Evolutionary conservation across 177 flowering plant genomes (phyloP).

Genomic region (Vitis hybrid): DNA sequence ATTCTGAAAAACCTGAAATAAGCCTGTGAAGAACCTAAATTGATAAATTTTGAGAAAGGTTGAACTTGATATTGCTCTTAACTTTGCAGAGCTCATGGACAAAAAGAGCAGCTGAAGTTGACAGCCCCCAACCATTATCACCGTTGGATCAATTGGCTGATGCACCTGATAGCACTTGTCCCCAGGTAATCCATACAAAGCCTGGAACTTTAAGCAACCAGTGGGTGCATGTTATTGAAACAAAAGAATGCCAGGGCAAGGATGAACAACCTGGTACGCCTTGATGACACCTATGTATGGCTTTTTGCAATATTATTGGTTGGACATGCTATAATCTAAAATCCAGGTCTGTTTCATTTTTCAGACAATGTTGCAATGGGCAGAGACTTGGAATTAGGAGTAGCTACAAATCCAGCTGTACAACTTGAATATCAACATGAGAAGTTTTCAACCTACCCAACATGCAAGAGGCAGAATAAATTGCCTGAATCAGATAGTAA

Average conservation of each 20-base stretch:
- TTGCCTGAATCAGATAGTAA: slow-evolving; percentile 13
- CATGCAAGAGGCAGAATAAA: slow-evolving; percentile 16
- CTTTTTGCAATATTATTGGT: neutral
- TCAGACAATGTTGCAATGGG: slow-evolving; percentile 20
- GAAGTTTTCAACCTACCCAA: slow-evolving; percentile 4
- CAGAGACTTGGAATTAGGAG: slow-evolving; percentile 17
- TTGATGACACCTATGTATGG: neutral
- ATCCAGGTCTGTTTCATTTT: slow-evolving; percentile 1
- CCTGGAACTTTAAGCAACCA: slow-evolving; percentile 19
- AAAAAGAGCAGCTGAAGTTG: slow-evolving; percentile 22
- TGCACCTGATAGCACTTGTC: slow-evolving; percentile 39
- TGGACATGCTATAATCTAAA: neutral
- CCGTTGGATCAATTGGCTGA: slow-evolving; percentile 19
- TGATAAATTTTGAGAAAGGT: neutral
- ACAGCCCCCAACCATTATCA: slow-evolving; percentile 23
- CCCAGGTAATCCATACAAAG: slow-evolving; percentile 28
- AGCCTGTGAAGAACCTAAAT: neutral
- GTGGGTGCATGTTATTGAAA: slow-evolving; percentile 15
- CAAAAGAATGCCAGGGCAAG: slow-evolving; percentile 18
- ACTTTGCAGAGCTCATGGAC: slow-evolving; percentile 39
- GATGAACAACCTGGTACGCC: slow-evolving; percentile 28
- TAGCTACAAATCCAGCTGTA: slow-evolving; percentile 8
- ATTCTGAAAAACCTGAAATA: too few species aligned
- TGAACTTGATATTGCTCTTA: neutral
- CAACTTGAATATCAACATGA: slow-evolving; percentile 10